Conservation (phyloP, 495 filamentous ascomycete genomes). For the Tuber indicum region DNA sequence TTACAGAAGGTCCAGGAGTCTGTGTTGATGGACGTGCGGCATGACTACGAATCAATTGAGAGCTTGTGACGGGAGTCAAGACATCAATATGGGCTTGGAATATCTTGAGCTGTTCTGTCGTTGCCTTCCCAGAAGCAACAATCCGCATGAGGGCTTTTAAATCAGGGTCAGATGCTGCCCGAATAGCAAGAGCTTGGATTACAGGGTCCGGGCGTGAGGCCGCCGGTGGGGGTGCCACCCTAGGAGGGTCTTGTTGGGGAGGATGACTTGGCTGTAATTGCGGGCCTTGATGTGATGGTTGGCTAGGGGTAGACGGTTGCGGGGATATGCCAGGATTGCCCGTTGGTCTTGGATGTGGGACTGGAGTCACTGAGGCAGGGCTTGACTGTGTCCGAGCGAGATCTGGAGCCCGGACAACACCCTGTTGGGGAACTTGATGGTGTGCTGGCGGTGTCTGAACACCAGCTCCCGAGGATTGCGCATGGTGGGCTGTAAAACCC, state of each 20-base stretch:
- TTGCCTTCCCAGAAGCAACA: slow-evolving; percentile 81
- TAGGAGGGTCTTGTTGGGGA: slow-evolving; percentile 36
- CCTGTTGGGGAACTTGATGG: slow-evolving; percentile 6
- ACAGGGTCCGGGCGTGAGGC: slow-evolving; percentile 72
- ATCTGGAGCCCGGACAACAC: slow-evolving; percentile 10
- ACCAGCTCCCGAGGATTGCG: slow-evolving; percentile 6
- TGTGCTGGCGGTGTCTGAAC: slow-evolving; percentile 41
- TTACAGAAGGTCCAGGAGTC: slow-evolving; percentile 17
- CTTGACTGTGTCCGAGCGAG: neutral
- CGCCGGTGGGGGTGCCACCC: slow-evolving; percentile 34
- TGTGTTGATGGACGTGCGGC: slow-evolving; percentile 33
- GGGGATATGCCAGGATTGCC: slow-evolving; percentile 12
- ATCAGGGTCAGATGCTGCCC: slow-evolving; percentile 74
- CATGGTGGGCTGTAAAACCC: neutral
- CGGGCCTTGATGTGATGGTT: slow-evolving; percentile 33
- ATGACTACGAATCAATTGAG: slow-evolving; percentile 32
- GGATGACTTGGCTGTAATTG: slow-evolving; percentile 30
- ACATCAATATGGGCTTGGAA: slow-evolving; percentile 94
- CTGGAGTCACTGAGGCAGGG: neutral
- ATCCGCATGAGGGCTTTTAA: slow-evolving; percentile 95
- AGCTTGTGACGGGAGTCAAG: slow-evolving; percentile 49
- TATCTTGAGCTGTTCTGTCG: slow-evolving; percentile 67
- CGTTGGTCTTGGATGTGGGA: slow-evolving; percentile 1
- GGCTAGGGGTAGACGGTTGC: slow-evolving; percentile 17
- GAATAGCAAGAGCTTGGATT: slow-evolving; percentile 84